Evolutionary conservation across 1,139 yeast species (phyloP).

Genomic region (Suhomyces terraborum): DNA sequence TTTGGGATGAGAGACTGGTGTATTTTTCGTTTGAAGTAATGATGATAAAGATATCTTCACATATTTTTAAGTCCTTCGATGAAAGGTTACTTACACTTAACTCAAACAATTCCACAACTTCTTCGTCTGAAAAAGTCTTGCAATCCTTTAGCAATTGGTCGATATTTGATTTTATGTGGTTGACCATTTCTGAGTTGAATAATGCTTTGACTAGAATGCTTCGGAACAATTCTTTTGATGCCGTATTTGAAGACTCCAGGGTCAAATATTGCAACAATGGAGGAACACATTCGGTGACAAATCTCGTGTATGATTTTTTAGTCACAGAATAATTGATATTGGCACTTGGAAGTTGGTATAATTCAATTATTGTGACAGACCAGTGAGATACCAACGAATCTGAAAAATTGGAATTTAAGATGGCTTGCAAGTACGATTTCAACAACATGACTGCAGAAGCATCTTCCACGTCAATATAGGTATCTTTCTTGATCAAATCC

Average conservation of each 20-base stretch:
- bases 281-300: constrained; percentile 23
- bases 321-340: constrained; percentile 29
- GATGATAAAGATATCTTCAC: constrained; percentile 46
- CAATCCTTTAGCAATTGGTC: constrained; percentile 21
- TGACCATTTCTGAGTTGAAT: constrained; percentile 22
- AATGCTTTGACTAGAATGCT: constrained; percentile 16
- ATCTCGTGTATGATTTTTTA: constrained; percentile 34
- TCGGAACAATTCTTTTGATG: constrained; percentile 2
- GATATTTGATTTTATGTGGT: constrained; percentile 23
- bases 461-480: constrained; percentile 41
- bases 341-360: constrained; percentile 31
- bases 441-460: constrained; percentile 24
- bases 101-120: constrained; percentile 28
- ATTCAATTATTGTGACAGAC: constrained; percentile 24
- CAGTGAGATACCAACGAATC: constrained; percentile 18
- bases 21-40: constrained; percentile 32
- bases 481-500: constrained; percentile 21
- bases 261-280: constrained; percentile 14
- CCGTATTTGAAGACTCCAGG: neutral
- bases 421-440: constrained; percentile 17
- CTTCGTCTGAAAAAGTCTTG: constrained; percentile 14
- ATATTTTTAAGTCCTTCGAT: constrained; percentile 30
- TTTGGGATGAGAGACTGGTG: constrained; percentile 36
- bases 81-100: constrained; percentile 29
- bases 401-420: neutral